Evolutionary conservation across 192 early-diverging fungal species (phyloP), one percentile per base, ranked within the genome.

Genomic region (Backusella mclennaniae): DNA sequence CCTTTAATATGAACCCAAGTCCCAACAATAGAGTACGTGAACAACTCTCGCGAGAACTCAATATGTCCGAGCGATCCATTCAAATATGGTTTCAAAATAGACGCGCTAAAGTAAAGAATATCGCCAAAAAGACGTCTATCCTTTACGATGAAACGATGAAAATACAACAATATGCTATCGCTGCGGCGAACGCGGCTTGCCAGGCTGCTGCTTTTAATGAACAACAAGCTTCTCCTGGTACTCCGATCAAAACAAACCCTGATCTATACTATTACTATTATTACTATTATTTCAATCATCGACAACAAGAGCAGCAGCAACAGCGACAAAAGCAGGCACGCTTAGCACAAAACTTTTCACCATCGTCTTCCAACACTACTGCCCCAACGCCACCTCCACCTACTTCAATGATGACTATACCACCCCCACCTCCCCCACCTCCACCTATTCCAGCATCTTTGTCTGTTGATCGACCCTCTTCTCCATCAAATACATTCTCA

Each of bases 41-140:
- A 63, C 85, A 86, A n/a, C 79, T 95, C 9, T 91, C 90, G 35
- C 86, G 89, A 74, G 81, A 87, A 42, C 82, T 94, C n/a, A 87
- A 88, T 59, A 92, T 95, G 91, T 86, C 89, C 4, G 84, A 88
- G 66, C 87, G 93, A 35, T 87, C 91, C 86, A 90, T 95, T 73
- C 93, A 95, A 74, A 93, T 95, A 38, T 95, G 93, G 93, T 95
- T 95, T 79, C 93, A 95, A 76, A 95, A 95, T 83, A 80, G 91
- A 69, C 82, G 93, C 17, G 93, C 93, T 26, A 95, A 95, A 75
- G 86, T 92, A 23, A 94, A 94, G 83, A 87, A 88, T 66, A 88
- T 89, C 49, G 80, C 76, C 33, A 82, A 82, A 29, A 66, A 73
- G 11, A 56, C 80, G 3, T 68, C 73, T 26, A 49, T 82, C n/a